Evolutionary conservation across 257 asterid genomes (phyloP), one percentile per base, ranked within the genome.

Genomic region (Solanum chilense): DNA sequence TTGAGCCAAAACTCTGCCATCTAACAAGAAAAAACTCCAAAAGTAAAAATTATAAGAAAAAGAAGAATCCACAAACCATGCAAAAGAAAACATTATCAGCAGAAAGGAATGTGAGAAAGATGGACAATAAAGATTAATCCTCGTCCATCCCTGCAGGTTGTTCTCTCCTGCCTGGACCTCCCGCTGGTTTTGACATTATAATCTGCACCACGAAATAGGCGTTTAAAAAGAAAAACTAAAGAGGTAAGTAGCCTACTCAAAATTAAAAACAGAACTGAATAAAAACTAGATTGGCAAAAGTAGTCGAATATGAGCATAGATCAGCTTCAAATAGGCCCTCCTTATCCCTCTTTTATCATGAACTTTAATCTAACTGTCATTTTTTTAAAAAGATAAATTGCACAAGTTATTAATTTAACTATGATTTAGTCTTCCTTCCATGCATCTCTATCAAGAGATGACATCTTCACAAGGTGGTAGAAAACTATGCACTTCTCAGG

Each of bases 171-270:
- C 88, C 88, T 18, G 93, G 94, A 60, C 94, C 94, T 60, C 94
- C 94, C 56, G 94, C 94, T 31, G 93, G 94, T 85, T 91, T 92
- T 74, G 94, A 90, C 93, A 92, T 91, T 85, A 92, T 92, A 85
- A 92, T 92, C 94, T 92, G 91, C 86, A 84, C 68, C 39, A n/a
- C 52, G 62, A 76, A 42, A 25, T 27, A 62, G 27, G 71, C 12
- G 52, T 23, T 82, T 70, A 44, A 82, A 80, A 47, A 21, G 33
- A 9, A 25, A 77, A 45, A 77, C 20, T n/a, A 31, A 75, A 7
- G 2, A 25, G 14, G 62, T 15, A 44, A 76, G 39, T 9, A 27
- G 25, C 64, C n/a, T 78, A 45, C 68, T 29, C 42, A 47, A 80
- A 80, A 78, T 78, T 80, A 7, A 80, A 47, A 80, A 9, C 42